These are phyloP conservation scores for Candida tropicalis DNA, from an alignment of 1,139 yeast species.

Conservation along the genomic window DNA sequence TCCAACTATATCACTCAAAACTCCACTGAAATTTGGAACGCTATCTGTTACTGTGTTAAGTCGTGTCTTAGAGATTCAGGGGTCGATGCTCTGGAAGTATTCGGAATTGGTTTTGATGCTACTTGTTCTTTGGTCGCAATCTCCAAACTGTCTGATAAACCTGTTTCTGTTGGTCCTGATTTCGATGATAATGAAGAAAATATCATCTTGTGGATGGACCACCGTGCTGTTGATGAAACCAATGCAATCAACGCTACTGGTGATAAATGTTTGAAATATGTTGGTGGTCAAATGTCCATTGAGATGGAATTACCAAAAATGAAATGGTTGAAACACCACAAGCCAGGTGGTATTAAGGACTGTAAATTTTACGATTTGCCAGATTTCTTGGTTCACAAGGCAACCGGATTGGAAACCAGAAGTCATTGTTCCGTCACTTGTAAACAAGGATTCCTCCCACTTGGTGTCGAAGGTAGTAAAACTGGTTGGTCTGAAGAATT, in stretches of 20 bases:
- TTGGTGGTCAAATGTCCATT: slow-evolving; percentile 96
- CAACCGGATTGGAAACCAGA: slow-evolving; percentile 85
- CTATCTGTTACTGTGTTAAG: slow-evolving; percentile 81
- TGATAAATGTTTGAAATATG: slow-evolving; percentile 81
- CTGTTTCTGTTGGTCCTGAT: slow-evolving; percentile 92
- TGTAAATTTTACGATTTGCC: slow-evolving; percentile 91
- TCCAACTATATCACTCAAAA: slow-evolving; percentile 80
- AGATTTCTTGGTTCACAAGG: slow-evolving; percentile 86
- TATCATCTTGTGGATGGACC: slow-evolving; percentile 97
- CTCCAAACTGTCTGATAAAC: slow-evolving; percentile 63
- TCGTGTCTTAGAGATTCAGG: slow-evolving; percentile 73
- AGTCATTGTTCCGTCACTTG: slow-evolving; percentile 90
- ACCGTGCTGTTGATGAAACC: slow-evolving; percentile 90
- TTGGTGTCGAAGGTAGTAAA: slow-evolving; percentile 81
- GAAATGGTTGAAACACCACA: slow-evolving; percentile 89
- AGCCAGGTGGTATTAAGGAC: slow-evolving; percentile 65
- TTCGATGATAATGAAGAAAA: slow-evolving; percentile 73
- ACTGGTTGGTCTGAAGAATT: slow-evolving; percentile 92
- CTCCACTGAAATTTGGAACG: slow-evolving; percentile 90
- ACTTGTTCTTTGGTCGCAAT: slow-evolving; percentile 92
- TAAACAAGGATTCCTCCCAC: slow-evolving; percentile 92
- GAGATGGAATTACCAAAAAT: slow-evolving; percentile 98
- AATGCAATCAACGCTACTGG: slow-evolving; percentile 75
- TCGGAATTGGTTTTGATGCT: slow-evolving; percentile 95
- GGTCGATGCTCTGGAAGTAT: slow-evolving; percentile 64